phyloP scores from a whole-genome alignment of 2,329 filamentous ascomycete genomes.

The Ophiostoma perfectum region DNA sequence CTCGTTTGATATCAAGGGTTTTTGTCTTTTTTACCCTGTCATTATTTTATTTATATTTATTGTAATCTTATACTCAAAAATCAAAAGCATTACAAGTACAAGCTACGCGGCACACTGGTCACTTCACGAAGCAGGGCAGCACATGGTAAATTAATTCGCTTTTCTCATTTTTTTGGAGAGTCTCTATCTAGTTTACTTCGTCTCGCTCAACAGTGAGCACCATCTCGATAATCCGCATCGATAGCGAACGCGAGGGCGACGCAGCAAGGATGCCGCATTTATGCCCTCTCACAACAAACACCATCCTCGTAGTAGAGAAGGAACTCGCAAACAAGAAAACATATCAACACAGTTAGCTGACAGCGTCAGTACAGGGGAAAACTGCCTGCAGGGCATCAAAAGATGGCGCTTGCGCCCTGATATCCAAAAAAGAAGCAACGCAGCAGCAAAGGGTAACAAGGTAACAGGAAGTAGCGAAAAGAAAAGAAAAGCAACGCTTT shows the following conservation, averaged over 20 bases:
- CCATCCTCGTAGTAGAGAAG: not conserved
- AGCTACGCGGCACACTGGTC: too few species aligned
- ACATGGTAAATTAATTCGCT: too few species aligned
- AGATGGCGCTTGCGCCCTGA: not conserved
- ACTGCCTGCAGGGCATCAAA: not conserved
- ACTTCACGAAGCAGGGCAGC: too few species aligned
- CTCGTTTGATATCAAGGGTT: not conserved
- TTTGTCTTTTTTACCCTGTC: slow-evolving; percentile 4
- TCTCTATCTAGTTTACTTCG: too few species aligned
- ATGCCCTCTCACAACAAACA: not conserved
- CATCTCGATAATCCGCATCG: too few species aligned
- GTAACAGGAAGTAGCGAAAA: not conserved
- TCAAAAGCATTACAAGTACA: too few species aligned
- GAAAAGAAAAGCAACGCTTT: not conserved
- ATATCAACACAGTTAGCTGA: not conserved
- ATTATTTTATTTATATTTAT: not conserved
- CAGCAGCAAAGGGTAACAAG: not conserved
- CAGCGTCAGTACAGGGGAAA: too few species aligned
- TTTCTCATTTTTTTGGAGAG: too few species aligned
- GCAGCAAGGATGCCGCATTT: too few species aligned
- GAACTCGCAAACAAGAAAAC: not conserved
- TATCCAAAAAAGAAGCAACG: slow-evolving; percentile 6
- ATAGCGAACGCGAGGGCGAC: too few species aligned
- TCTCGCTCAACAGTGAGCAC: too few species aligned
- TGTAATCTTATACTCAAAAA: not conserved